Conservation (phyloP, 441 rosid genomes). For the Erysimum pusillum region DNA sequence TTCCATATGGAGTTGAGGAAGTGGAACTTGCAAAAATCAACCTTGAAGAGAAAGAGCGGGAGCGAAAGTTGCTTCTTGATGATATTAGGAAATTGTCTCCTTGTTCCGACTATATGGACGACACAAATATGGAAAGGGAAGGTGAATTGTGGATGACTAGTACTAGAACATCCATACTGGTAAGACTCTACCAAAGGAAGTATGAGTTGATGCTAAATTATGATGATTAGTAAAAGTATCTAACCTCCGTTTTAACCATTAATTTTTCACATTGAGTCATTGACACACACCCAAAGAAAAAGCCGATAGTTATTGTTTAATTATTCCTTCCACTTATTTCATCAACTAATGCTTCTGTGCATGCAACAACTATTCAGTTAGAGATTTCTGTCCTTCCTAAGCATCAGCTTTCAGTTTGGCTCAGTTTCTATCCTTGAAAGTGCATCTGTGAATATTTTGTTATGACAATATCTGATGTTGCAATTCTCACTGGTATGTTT, state of each 20-base stretch:
- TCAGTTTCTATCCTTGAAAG: conserved; percentile 5
- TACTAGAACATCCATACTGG: conserved; percentile 74
- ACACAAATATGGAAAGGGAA: conserved; percentile 57
- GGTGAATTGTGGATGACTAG: conserved; percentile 81
- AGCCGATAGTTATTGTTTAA: too few species aligned
- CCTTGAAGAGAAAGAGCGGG: conserved; percentile 87
- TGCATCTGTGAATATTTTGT: conserved; percentile 1
- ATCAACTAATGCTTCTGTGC: conserved; percentile 10
- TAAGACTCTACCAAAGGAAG: conserved; percentile 54
- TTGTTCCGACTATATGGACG: conserved; percentile 63
- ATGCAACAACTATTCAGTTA: conserved; percentile 31
- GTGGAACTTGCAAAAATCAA: conserved; percentile 93
- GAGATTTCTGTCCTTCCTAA: conserved; percentile 13
- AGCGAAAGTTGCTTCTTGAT: conserved; percentile 76
- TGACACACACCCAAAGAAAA: too few species aligned
- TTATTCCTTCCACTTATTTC: conserved; percentile 9
- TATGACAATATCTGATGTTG: conserved; percentile 15
- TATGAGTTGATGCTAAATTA: conserved; percentile 14
- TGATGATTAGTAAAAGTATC: not conserved
- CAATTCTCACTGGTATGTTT: conserved; percentile 35
- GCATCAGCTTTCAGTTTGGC: conserved; percentile 17
- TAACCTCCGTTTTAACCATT: conserved; percentile 5
- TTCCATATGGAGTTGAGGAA: conserved; percentile 98
- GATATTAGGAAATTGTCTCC: conserved; percentile 87
- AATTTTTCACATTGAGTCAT: not conserved